Percentiles rank a stretch among this genome's conserved stretches.
phyloP scores from a whole-genome alignment of 2,329 filamentous ascomycete genomes.

The Gnomoniopsis smithogilvyi region DNA sequence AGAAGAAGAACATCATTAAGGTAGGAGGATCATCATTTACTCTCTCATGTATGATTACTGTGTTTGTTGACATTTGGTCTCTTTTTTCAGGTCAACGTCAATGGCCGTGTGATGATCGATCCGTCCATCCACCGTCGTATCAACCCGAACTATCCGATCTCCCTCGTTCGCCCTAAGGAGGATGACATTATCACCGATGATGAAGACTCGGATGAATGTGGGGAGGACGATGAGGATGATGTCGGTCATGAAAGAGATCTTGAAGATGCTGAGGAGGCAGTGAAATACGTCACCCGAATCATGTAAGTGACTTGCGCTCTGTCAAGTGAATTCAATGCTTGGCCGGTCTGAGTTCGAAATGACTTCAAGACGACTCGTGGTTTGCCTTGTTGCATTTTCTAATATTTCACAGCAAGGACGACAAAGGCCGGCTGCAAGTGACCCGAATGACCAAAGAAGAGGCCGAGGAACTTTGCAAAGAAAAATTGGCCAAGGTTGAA shows the following conservation, averaged over 20 bases:
- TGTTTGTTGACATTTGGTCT: neutral
- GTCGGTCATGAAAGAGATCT: slow-evolving; percentile 38
- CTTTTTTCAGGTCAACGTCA: slow-evolving; percentile 73
- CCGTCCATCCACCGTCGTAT: slow-evolving; percentile 77
- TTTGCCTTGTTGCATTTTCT: too few relatives aligned
- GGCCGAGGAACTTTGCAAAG: slow-evolving; percentile 34
- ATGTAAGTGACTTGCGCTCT: too few relatives aligned
- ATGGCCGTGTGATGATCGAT: slow-evolving; percentile 86
- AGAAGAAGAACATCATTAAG: slow-evolving; percentile 59
- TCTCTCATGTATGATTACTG: too few relatives aligned
- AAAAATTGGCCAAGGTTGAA: slow-evolving; percentile 55
- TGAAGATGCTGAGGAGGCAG: slow-evolving; percentile 34
- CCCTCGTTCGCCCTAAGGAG: slow-evolving; percentile 70
- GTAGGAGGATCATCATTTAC: too few relatives aligned
- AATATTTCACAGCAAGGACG: slow-evolving; percentile 48
- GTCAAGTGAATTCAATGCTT: too few relatives aligned
- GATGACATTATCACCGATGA: slow-evolving; percentile 55
- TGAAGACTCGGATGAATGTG: slow-evolving; percentile 39
- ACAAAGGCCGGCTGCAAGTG: slow-evolving; percentile 34
- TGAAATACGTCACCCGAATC: slow-evolving; percentile 37
- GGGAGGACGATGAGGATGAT: slow-evolving; percentile 31
- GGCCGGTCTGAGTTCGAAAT: too few relatives aligned
- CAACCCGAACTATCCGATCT: slow-evolving; percentile 81
- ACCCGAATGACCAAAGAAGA: slow-evolving; percentile 32
- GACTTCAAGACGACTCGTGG: too few relatives aligned